A percentile compares a stretch with the other conserved stretches of the same genome.
phyloP scores from a whole-genome alignment of 2,329 filamentous ascomycete genomes.

The Fusarium bactridioides region DNA sequence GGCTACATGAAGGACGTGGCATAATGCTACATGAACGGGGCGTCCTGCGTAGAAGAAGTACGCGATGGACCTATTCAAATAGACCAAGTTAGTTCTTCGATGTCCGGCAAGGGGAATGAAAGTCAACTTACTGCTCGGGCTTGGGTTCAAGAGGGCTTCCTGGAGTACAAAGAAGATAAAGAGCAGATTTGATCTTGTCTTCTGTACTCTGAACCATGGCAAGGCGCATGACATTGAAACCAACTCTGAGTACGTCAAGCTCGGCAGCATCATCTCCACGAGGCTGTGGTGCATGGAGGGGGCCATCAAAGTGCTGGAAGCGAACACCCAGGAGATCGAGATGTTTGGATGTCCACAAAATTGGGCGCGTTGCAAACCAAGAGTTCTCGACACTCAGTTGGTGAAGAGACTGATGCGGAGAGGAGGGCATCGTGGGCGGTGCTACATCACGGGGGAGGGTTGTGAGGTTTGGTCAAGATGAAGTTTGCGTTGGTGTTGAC shows the following conservation, averaged over 20 bases:
- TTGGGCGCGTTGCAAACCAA: not conserved
- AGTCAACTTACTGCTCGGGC: not conserved
- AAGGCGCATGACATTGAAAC: not conserved
- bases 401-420: not conserved
- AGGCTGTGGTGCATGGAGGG: not conserved
- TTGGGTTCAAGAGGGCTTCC: not conserved
- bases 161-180: not conserved
- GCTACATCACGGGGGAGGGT: not conserved
- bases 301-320: not conserved
- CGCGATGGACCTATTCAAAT: accelerated
- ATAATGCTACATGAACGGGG: not conserved
- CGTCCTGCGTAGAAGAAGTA: not conserved
- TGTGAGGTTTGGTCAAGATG: not conserved
- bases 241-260: not conserved
- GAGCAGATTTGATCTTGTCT: not conserved
- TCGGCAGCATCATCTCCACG: not conserved
- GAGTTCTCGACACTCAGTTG: not conserved
- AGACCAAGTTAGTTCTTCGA: not conserved
- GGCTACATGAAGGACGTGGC: not conserved
- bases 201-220: too few relatives aligned
- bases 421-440: not conserved
- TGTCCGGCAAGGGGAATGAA: not conserved
- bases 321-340: not conserved
- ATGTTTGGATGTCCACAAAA: not conserved
- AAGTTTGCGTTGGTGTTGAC: not conserved